Evolutionary conservation across 2,329 filamentous ascomycete species (phyloP), one percentile per base, ranked within the genome.

Genomic region (Gnomoniopsis sp.): DNA sequence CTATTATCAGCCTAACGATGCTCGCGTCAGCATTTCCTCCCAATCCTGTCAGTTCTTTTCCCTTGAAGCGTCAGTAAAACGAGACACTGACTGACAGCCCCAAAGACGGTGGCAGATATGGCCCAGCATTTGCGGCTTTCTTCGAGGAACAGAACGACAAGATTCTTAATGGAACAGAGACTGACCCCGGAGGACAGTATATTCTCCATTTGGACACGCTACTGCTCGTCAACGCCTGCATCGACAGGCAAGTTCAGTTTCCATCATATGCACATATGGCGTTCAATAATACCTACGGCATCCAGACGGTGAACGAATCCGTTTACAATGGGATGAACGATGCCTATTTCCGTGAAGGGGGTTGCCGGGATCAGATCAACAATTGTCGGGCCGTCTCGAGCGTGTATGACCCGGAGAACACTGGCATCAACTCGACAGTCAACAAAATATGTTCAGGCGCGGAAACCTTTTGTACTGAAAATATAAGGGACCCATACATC

Each of bases 271-370:
- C 47, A 2, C 34, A 59, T 19, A 55, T 59, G 23, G 46, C 57
- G 2, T 56, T 50, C 47, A 59, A 59, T 17, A 59, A 59, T n/a
- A 85, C 82, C 1, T 87, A 86, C 61, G 77, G 77, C 17, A 76
- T 86, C 38, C 65, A 80, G 57, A 71, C 77, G 1, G 75, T 82
- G 64, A 80, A 81, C 58, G 67, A 79, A 49, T 75, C 76, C 7
- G 79, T 80, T 55, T 69, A 79, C 1, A 61, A 68, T 15, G 77
- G 75, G 2, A 66, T 81, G 15, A 65, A 46, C 12, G 51, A 59
- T 10, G 26, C 49, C 0, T 47, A 23, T 21, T 52, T 44, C 14
- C 48, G 55, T 4, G 48, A 51, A 19, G 58, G 55, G 4, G 59
- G 59, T 4, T 66, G 63, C 23, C 52, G 30, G 6, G 38, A 53